Percentiles rank a stretch among this genome's conserved stretches.
phyloP scores from a whole-genome alignment of 495 filamentous ascomycete genomes.

The Lasiosphaeris hirsuta region DNA sequence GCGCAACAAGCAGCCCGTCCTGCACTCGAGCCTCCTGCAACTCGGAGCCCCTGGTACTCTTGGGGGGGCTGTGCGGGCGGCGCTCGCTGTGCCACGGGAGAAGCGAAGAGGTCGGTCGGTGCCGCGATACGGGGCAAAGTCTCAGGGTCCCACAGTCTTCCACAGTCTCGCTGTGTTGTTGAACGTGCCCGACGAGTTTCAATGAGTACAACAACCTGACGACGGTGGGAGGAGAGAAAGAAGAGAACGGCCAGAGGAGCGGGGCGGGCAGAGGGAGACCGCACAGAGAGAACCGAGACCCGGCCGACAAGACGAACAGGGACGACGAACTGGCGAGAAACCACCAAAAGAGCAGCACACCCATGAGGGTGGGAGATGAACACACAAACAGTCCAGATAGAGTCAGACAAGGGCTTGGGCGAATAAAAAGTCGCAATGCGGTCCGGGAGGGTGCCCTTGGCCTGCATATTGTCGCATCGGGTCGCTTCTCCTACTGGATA shows the following conservation, averaged over 20 bases:
- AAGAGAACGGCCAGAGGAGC: slow-evolving; percentile 7
- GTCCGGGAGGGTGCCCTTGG: slow-evolving; percentile 14
- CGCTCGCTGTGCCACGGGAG: slow-evolving; percentile 3
- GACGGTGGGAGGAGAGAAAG: slow-evolving; percentile 9
- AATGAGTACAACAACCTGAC: slow-evolving; percentile 5
- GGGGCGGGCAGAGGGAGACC: slow-evolving; percentile 5
- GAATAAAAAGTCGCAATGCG: slow-evolving; percentile 30
- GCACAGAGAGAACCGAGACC: slow-evolving; percentile 13
- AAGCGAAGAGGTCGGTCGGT: neutral
- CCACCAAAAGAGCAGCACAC: slow-evolving; percentile 7
- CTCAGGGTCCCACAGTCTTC: too few relatives aligned
- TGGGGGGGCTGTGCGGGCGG: slow-evolving; percentile 7
- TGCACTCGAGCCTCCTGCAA: slow-evolving; percentile 17
- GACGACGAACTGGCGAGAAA: neutral
- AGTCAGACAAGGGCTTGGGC: slow-evolving; percentile 22
- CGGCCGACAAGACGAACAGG: neutral
- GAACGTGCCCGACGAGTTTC: neutral
- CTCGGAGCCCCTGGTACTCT: slow-evolving; percentile 23
- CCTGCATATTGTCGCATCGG: slow-evolving; percentile 18
- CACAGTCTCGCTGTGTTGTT: too few relatives aligned
- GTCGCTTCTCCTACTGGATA: slow-evolving; percentile 13
- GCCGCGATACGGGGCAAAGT: neutral
- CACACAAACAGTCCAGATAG: slow-evolving; percentile 15
- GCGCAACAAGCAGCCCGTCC: neutral
- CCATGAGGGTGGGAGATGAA: slow-evolving; percentile 24